Base-by-base conservation (phyloP, 768 basidiomycete species). In the Pholiota molesta region DNA sequence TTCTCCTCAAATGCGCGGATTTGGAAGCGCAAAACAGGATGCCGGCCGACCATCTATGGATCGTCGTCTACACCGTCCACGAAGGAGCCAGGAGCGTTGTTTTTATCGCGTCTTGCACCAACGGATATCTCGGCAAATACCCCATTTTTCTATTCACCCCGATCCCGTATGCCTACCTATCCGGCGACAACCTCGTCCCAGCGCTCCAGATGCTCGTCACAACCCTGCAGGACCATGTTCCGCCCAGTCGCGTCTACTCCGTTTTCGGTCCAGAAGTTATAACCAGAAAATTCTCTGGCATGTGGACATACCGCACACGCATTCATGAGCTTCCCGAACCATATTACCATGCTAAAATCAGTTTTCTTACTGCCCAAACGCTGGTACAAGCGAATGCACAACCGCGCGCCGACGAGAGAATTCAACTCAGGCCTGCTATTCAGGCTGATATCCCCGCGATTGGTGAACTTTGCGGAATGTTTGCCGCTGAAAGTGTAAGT, bases 61-160 rank as follows among this genome's bases (percentile, higher is more conserved):
- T 82, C 29, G 67, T 74, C 14, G 62, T 69, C 3, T 61, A 59
- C 33, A 63, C 68, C 5, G 42, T 37, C 5, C 65, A 64, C 0
- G 28, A 60, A 1, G 49, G 31, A 9, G 37, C 58, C n/a, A 71
- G 11, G 3, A 8, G 5, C 11, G 23, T 88, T 45, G 78, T 82
- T 23, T 82, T 88, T 61, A 73, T 92, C 9, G 74, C 91, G 3
- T 82, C 88, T 11, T 85, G 84, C 65, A 90, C 87, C 0, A 71
- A 80, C 29, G 84, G 84, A 0, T 69, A 73, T 19, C 74, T 88
- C 54, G 89, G 83, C 0, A 68, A 76, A 52, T 89, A 92, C 64
- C 92, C 91, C 2, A 66, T 89, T 8, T 92, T 92, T 74, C 76
- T 92, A 29, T 83, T 79, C 68, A 82, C 77, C 26, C 76, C 77